Evolutionary conservation across 2,329 filamentous ascomycete genomes (phyloP), one percentile per base, ranked within the genome.

Genomic region (Fusarium palustre): DNA sequence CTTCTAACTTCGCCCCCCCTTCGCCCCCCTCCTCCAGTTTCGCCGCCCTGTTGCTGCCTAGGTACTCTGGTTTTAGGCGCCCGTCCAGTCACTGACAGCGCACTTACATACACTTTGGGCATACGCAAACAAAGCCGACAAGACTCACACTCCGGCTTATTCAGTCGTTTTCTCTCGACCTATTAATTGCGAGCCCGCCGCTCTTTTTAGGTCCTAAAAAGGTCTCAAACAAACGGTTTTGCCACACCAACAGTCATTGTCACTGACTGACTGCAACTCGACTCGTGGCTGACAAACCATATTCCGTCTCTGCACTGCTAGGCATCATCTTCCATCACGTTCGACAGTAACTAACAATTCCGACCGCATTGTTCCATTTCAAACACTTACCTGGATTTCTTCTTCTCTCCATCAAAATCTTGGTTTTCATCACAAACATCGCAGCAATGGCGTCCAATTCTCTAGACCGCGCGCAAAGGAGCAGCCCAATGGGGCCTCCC

Each of bases 241-340:
- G 72, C 72, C 72, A 74, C 72, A 59, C 66, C 66, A 71, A 69
- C 68, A 71, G 63, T 69, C 72, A 70, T 64, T 64, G 62, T 68
- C 50, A 60, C 64, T 68, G 59, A 66, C 64, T 53, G 60, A 42
- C 39, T 42, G 39, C 39, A 42, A 42, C 12, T 42, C 61, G 55
- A 55, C 61, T 55, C 59, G 61, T 69, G 76, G 78, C 78, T 80
- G 78, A 80, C 78, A 80, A 80, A 80, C 77, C 77, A 68, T 47
- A 41, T 45, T 50, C 63, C 41, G 52, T 64, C 55, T 67, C 64
- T 66, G 22, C 30, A 55, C 39, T 46, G 56, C 62, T 18, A 20
- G 55, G 66, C 41, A 70, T 55, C 75, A 79, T 55, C 75, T 79
- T 76, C 77, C 60, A 76, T 70, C 58, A 59, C 70, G 43, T 78